phyloP scores from a whole-genome alignment of 2,329 filamentous ascomycete genomes.

The Fusarium phyllophilum region DNA sequence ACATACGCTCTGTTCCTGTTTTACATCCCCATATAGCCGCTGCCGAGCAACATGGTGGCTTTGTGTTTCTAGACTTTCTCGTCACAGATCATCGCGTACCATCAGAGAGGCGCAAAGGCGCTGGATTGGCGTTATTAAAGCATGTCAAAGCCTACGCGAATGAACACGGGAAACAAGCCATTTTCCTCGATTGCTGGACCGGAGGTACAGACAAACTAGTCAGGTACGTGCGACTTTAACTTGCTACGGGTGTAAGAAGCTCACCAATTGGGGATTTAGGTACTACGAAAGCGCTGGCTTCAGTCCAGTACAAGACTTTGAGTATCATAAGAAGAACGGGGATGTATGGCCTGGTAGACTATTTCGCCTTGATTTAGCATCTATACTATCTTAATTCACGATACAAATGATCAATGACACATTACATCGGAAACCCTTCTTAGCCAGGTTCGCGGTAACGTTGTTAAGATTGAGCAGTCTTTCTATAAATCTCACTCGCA shows the following conservation, averaged over 20 bases:
- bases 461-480: rapidly evolving
- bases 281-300: neutral
- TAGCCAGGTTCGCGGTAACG: rapidly evolving
- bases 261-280: too few species aligned
- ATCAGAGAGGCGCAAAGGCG: neutral
- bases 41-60: rapidly evolving
- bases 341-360: neutral
- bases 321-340: neutral
- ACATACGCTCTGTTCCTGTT: rapidly evolving
- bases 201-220: neutral
- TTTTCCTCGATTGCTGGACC: neutral
- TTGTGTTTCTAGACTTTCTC: neutral
- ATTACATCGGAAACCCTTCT: rapidly evolving
- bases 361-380: neutral
- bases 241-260: too few species aligned
- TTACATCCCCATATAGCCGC: rapidly evolving
- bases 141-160: neutral
- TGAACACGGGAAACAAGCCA: neutral
- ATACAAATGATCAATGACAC: rapidly evolving
- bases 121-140: neutral
- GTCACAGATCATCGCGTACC: neutral
- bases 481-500: neutral
- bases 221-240: too few species aligned
- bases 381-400: rapidly evolving
- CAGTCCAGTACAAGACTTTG: neutral